Base-by-base conservation (phyloP, 371 early-diverging fungal genomes). In the Fennellomyces sp. region DNA sequence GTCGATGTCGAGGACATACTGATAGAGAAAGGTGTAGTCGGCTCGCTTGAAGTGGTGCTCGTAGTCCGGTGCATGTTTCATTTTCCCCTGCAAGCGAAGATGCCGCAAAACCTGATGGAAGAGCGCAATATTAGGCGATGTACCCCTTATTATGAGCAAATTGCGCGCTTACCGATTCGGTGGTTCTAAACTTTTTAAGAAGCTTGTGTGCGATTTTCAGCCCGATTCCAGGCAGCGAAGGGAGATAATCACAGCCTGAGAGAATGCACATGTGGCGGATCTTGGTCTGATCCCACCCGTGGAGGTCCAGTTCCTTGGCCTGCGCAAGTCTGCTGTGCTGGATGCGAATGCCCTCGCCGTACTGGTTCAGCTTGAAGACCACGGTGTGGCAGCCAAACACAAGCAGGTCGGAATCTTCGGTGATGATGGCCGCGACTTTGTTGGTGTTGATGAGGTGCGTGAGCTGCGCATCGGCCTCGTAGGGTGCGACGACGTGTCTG, bases 391-490 rank as follows among this genome's bases (percentile, higher is more conserved):
- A 94, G 1, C 98, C 99, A 86, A 94, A 99, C 3, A 92, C 94
- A 3, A 99, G 75, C 33, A 99, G 65, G 74, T 99, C 99, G 3
- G 97, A 96, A 73, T 99, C 99, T 78, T 99, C 99, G 0, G 99
- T 97, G 8, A 99, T 80, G 17, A 97, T 85, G 2, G 91, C 96
- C 26, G 86, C 75, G 11, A 94, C 92, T 15, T 88, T 51, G 11
- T 90, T 88, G 8, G 73, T 82, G 17, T 84, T 81, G 30, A 91
- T 80, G 17, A 99, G 73, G 67, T 87, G 97, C 0, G 94, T 90
- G 33, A 99, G 78, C 70, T 99, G 99, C 1, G 99, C 96, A 76
- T 99, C 99, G 0, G 99, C 97, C 72, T 99, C 99, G 63, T 97
- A 99, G 0, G 99, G 99, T 5, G 99, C 96, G 1, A 98, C 94